Conservation (phyloP, 2,329 filamentous ascomycete genomes). For the Colletotrichum salicis region DNA sequence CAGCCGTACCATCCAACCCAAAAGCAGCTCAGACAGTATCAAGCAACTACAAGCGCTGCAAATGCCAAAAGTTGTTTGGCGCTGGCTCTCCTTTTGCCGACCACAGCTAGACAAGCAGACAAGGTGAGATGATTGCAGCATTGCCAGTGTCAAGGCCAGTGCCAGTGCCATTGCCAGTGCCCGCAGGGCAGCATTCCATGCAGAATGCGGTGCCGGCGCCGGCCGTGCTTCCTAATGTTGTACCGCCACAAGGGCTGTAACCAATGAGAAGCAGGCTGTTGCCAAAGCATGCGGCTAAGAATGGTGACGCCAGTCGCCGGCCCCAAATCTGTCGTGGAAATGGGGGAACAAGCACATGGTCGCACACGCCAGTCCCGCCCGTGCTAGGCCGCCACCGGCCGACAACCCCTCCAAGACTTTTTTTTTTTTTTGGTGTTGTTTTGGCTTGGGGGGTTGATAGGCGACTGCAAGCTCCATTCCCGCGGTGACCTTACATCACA, state of each 20-base stretch:
- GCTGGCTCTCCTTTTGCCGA: slow-evolving; percentile 4
- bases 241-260: not conserved
- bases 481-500: slow-evolving; percentile 36
- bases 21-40: slow-evolving; percentile 10
- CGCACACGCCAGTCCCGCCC: slow-evolving; percentile 10
- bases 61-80: not conserved
- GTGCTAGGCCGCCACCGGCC: slow-evolving; percentile 31
- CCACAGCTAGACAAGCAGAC: not conserved
- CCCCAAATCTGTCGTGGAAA: slow-evolving; percentile 20
- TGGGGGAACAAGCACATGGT: slow-evolving; percentile 25
- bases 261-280: slow-evolving; percentile 31
- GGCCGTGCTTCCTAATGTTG: slow-evolving; percentile 12
- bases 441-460: slow-evolving; percentile 33
- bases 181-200: slow-evolving; percentile 15
- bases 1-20: slow-evolving; percentile 20
- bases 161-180: not conserved
- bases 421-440: slow-evolving; percentile 21
- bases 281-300: slow-evolving; percentile 25
- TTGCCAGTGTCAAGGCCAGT: not conserved
- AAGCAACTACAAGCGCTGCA: not conserved
- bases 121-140: slow-evolving; percentile 19
- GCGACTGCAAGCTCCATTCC: slow-evolving; percentile 34
- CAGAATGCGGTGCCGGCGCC: slow-evolving; percentile 24
- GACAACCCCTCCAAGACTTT: slow-evolving; percentile 32
- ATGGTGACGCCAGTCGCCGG: slow-evolving; percentile 18